Conservation (phyloP, 75 land plant species). For the Ceratopteris richardii region DNA sequence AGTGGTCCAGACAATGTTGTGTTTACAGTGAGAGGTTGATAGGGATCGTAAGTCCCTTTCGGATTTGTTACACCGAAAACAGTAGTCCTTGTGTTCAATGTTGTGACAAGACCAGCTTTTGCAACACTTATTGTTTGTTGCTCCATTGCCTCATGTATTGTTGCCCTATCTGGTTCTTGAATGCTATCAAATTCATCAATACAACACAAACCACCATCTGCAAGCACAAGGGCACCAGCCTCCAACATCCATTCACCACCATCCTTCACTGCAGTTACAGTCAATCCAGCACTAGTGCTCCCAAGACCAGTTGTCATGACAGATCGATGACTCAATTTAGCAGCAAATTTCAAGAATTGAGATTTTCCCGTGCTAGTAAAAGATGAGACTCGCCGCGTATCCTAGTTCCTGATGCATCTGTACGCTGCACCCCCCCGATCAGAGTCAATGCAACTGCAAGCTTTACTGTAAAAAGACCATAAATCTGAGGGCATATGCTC, state of each 20-base stretch:
- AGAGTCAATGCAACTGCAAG: conserved; percentile 95
- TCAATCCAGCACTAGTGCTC: conserved; percentile 97
- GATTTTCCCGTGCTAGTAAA: conserved; percentile 92
- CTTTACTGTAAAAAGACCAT: conserved; percentile 91
- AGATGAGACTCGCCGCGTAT: conserved; percentile 94
- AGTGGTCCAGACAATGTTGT: conserved; percentile 91
- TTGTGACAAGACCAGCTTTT: conserved; percentile 97
- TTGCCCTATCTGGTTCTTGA: conserved; percentile 91
- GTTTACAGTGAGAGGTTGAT: conserved; percentile 81
- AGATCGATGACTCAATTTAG: conserved; percentile 89
- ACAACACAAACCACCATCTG: conserved; percentile 97
- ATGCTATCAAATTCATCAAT: conserved; percentile 99
- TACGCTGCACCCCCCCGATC: conserved; percentile 96
- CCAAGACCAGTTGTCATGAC: conserved; percentile 96
- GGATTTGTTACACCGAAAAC: conserved; percentile 98
- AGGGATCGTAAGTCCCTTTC: conserved; percentile 92
- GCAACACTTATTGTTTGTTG: conserved; percentile 98
- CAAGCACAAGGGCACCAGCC: conserved; percentile 96
- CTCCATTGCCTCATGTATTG: conserved; percentile 99
- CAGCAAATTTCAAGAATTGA: conserved; percentile 97
- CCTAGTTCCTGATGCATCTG: conserved; percentile 90
- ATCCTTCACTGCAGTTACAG: conserved; percentile 95
- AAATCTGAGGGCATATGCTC: conserved; percentile 89
- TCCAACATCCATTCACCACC: conserved; percentile 99
- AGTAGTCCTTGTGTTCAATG: conserved; percentile 79